Evolutionary conservation across 2,329 filamentous ascomycete species (phyloP), one percentile per base, ranked within the genome.

Genomic region (Tolypocladium guangdongense): DNA sequence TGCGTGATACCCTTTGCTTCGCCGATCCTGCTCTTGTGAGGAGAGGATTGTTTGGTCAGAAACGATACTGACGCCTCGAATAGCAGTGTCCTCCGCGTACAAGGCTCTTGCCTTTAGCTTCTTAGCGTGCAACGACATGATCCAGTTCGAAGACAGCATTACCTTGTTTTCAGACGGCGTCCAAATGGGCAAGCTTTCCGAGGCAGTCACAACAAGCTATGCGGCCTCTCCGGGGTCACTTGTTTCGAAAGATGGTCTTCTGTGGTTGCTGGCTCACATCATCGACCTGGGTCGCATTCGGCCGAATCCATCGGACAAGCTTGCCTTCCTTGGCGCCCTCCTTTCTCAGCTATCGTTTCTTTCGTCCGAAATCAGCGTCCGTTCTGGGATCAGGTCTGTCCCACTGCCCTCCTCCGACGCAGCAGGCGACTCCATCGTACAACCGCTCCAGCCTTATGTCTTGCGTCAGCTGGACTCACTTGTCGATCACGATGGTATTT

Each of bases 401-500:
- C 20, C 49, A 20, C 57, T 58, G 4, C 20, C 50, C 7, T 50
- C 54, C 4, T 55, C 54, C 10, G 57, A 63, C 14, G 36, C 47
- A n/a, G 49, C 54, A 24, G 58, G 58, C 7, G 59, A 60, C n/a
- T 52, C 52, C n/a, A 46, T 60, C 10, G 48, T 58, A 33, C 59
- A 52, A 45, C 58, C 64, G 11, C 61, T 83, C 18, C 69, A 78
- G 57, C 61, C 74, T 0, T 87, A 90, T 62, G 69, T 95, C 14
- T 77, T 78, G 48, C 73, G 78, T 0, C 82, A 90, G 60, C 72
- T 96, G 2, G 68, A 79, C 18, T 87, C 84, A 11, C 72, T 96
- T 8, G 82, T 95, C 35, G 84, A 90, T 57, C 82, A 88, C 65
- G 78, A 84, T 45, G 88, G 86, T 39, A 87, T 96, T 52, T 81